Conservation (phyloP, 768 basidiomycete species). For the Pleurotus ostreatus region DNA sequence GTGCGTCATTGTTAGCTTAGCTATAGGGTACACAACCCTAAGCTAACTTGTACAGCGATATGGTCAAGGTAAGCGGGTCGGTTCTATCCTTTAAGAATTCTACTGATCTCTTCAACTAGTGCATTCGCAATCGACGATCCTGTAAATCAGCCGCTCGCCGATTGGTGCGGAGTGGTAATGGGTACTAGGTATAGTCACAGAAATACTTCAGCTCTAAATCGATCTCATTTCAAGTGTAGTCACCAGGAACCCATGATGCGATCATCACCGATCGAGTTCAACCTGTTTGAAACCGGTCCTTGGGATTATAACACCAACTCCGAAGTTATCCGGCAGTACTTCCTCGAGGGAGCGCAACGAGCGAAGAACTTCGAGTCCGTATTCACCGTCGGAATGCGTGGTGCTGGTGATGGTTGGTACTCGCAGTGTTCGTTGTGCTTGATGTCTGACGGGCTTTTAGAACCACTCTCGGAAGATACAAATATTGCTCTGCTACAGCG, state of each 20-base stretch:
- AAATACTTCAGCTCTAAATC: background rate
- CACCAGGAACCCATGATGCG: conserved; percentile 78
- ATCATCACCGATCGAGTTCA: conserved; percentile 65
- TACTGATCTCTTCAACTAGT: conserved; percentile 16
- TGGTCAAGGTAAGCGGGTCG: conserved; percentile 32
- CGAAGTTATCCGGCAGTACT: conserved; percentile 55
- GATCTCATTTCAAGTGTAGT: conserved; percentile 20
- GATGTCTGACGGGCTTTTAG: conserved; percentile 19
- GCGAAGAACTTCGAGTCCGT: conserved; percentile 58
- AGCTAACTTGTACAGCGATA: conserved; percentile 24
- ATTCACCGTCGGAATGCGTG: conserved; percentile 70
- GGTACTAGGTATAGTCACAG: conserved; percentile 48
- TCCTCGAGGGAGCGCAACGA: conserved; percentile 56
- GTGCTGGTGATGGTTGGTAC: conserved; percentile 46
- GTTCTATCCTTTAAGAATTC: background rate
- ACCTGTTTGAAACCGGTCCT: conserved; percentile 45
- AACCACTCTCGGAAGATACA: conserved; percentile 47
- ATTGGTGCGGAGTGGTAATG: conserved; percentile 67
- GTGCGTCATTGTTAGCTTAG: conserved; percentile 21
- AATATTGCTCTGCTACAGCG: conserved; percentile 49
- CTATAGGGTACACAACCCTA: background rate
- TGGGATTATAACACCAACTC: conserved; percentile 64
- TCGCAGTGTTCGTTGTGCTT: too few species aligned
- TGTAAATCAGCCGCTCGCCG: conserved; percentile 57
- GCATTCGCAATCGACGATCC: conserved; percentile 59